Percentiles rank a stretch among this genome's conserved stretches.
Conservation (phyloP, 495 filamentous ascomycete species). For the Thozetella sp. region DNA sequence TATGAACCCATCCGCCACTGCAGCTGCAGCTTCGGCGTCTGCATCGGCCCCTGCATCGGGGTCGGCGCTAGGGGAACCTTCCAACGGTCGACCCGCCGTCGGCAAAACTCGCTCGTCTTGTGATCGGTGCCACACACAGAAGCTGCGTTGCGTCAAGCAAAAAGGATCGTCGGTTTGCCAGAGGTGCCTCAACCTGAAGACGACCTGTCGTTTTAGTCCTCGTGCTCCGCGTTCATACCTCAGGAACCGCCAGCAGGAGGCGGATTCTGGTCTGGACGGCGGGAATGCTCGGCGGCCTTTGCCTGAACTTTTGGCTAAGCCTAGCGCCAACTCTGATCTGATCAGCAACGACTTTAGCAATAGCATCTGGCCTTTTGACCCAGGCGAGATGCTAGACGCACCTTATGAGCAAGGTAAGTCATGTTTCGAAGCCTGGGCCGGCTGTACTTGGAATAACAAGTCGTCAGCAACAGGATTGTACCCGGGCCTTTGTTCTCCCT, state of each 20-base stretch:
- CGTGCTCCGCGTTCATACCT: background rate
- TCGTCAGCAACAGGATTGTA: background rate
- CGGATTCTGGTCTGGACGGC: background rate
- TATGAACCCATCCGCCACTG: background rate
- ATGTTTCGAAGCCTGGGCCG: background rate
- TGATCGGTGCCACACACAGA: conserved; percentile 15
- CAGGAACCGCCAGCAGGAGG: background rate
- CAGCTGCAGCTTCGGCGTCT: conserved; percentile 8
- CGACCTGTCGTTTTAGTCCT: conserved; percentile 8
- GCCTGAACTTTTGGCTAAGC: background rate
- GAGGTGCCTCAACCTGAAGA: conserved; percentile 6
- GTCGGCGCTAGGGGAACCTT: background rate
- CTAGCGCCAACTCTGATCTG: too few relatives aligned
- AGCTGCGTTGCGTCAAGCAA: conserved; percentile 14
- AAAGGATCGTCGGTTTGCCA: conserved; percentile 4
- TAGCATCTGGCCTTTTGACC: too few relatives aligned
- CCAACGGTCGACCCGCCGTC: background rate
- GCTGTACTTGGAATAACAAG: background rate
- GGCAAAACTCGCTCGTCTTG: conserved; percentile 12
- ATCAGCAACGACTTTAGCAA: too few relatives aligned
- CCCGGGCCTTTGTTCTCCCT: background rate
- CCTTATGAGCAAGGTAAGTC: background rate
- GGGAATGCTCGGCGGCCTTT: background rate
- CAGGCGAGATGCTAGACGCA: too few relatives aligned
- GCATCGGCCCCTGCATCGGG: too few relatives aligned